Base-by-base conservation (phyloP, 192 early-diverging fungal species). In the Podochytrium sp. region DNA sequence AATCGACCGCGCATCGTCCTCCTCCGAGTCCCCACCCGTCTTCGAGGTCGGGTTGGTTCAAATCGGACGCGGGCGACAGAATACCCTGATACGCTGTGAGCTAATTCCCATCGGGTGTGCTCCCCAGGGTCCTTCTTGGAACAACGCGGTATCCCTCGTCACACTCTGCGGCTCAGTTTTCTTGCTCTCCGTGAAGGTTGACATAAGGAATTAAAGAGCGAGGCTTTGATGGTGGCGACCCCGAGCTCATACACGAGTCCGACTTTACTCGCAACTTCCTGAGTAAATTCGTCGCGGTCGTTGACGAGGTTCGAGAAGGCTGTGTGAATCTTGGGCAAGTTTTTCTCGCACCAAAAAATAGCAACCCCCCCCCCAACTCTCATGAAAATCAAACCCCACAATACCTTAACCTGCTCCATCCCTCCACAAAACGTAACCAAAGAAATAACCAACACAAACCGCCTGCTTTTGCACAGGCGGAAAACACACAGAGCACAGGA, bases 31-130 rank as follows among this genome's bases (percentile, higher is more conserved):
- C 27, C 93, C 77, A 94, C 67, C 92, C 91, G 79, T 96, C 96
- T 3, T 95, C 92, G 18, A 98, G 80, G 56, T 96, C 92, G 2
- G 96, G 95, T 49, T 96, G 93, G 62, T 94, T 95, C 86, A 98
- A 88, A 43, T 96, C 96, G 20, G 91, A 90, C 0, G 96, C 95
- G 23, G 97, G 82, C 1, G 91, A 92, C 53, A 94, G 83, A 37
- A 98, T 85, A 23, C 89, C 91, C 76, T 80, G 75, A 61, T 83
- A 83, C 7, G 79, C 80, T 12, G 65, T 79, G 43, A 79, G 38
- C n/a, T 62, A 76, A 18, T 56, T 85, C 1, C 92, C 94, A 56
- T 91, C 93, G 3, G 94, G 94, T 2, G 94, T 78, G n/a, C 83
- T 75, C 2, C 94, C 94, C 3, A 95, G 73, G 86, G 75, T 27